phyloP scores from a whole-genome alignment of 1,139 yeast genomes.

The Lodderomyces elongisporus region DNA sequence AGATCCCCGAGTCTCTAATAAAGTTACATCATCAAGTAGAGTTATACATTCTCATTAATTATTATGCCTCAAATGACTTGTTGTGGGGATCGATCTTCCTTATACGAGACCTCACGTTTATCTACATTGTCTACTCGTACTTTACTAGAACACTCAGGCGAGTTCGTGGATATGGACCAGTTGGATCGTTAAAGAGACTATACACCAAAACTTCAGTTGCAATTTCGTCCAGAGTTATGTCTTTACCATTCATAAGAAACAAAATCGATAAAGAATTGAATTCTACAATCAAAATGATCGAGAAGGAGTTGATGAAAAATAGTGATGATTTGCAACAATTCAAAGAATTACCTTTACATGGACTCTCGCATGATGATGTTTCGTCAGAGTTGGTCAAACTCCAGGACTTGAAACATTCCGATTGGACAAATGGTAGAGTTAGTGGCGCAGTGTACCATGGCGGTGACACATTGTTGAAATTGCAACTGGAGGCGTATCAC shows the following conservation, averaged over 20 bases:
- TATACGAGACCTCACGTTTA: slow-evolving; percentile 24
- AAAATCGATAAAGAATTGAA: slow-evolving; percentile 60
- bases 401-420: slow-evolving; percentile 55
- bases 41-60: slow-evolving; percentile 1
- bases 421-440: slow-evolving; percentile 79
- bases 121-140: slow-evolving; percentile 15
- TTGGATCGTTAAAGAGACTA: slow-evolving; percentile 19
- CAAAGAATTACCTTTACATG: slow-evolving; percentile 50
- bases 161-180: slow-evolving; percentile 38
- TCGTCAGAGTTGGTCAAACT: slow-evolving; percentile 45
- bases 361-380: slow-evolving; percentile 45
- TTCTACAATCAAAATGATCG: slow-evolving; percentile 45
- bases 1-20: slow-evolving; percentile 1
- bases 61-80: slow-evolving; percentile 5
- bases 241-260: slow-evolving; percentile 49
- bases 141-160: slow-evolving; percentile 9
- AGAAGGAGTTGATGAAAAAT: slow-evolving; percentile 50
- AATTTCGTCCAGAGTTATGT: slow-evolving; percentile 32
- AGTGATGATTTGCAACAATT: slow-evolving; percentile 46
- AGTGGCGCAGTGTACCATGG: slow-evolving; percentile 98
- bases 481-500: slow-evolving; percentile 75
- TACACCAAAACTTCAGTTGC: slow-evolving; percentile 4
- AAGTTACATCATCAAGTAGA: slow-evolving; percentile 2
- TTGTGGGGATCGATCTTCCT: slow-evolving; percentile 15
- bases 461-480: slow-evolving; percentile 62